Conservation (phyloP, 768 basidiomycete genomes). For the Leucocoprinus leucothites region DNA sequence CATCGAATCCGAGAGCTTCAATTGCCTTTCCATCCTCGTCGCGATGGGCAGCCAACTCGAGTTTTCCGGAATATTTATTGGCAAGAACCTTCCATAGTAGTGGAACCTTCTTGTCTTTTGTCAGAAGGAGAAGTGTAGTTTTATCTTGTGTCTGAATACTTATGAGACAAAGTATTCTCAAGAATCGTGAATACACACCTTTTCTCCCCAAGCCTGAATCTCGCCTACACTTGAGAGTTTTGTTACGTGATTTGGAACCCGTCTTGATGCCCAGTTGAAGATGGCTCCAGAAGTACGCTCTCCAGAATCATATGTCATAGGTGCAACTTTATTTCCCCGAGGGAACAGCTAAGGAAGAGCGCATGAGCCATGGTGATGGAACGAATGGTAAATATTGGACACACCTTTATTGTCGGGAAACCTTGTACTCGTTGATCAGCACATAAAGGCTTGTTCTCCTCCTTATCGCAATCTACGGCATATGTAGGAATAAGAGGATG, state of each 20-base stretch:
- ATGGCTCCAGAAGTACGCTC: constrained; percentile 73
- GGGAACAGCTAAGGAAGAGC: constrained; percentile 60
- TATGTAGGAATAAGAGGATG: constrained; percentile 84
- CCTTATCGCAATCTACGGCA: constrained; percentile 90
- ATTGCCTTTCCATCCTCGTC: constrained; percentile 65
- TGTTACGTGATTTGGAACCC: constrained; percentile 70
- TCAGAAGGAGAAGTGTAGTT: constrained; percentile 64
- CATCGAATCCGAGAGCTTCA: constrained; percentile 43
- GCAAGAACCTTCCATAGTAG: constrained; percentile 78
- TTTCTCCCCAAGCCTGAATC: constrained; percentile 64
- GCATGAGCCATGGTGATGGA: no score
- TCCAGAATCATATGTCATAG: constrained; percentile 62
- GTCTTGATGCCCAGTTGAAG: constrained; percentile 70
- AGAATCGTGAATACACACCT: constrained; percentile 41
- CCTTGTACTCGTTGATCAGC: constrained; percentile 78
- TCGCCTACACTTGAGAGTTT: constrained; percentile 54
- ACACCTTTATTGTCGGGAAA: constrained; percentile 89
- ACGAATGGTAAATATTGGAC: not conserved
- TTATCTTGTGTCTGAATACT: constrained; percentile 30
- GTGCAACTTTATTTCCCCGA: constrained; percentile 58
- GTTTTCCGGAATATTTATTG: constrained; percentile 62
- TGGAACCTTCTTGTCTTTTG: constrained; percentile 74
- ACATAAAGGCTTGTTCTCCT: constrained; percentile 79
- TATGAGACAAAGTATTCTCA: not conserved
- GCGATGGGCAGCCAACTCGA: constrained; percentile 61